phyloP scores from a whole-genome alignment of 2,329 filamentous ascomycete species.

The Colletotrichum viniferum region DNA sequence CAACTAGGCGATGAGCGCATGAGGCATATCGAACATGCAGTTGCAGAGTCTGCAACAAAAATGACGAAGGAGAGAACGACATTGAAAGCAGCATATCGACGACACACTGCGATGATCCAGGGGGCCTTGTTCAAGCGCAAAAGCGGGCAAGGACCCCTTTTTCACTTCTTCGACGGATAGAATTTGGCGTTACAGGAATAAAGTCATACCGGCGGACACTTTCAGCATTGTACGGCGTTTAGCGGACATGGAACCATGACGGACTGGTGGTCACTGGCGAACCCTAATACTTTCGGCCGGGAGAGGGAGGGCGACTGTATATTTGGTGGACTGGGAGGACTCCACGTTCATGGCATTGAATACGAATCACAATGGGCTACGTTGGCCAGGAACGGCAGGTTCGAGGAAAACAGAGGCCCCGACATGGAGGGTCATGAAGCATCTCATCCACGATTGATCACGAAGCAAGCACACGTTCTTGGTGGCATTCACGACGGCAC shows the following conservation, averaged over 20 bases:
- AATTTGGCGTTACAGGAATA: conserved; percentile 3
- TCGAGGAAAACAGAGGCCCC: background rate
- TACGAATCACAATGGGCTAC: background rate
- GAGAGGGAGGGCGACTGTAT: background rate
- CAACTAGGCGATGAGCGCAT: background rate
- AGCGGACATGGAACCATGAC: background rate
- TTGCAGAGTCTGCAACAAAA: background rate
- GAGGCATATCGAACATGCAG: background rate
- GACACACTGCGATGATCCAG: background rate
- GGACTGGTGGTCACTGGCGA: background rate
- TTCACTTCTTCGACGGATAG: background rate
- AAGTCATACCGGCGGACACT: background rate
- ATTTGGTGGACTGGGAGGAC: background rate
- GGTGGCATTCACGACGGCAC: background rate
- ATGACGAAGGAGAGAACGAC: background rate
- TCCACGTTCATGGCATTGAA: background rate
- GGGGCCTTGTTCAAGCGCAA: background rate
- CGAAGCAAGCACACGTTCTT: background rate
- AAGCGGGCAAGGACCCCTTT: background rate
- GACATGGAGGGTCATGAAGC: background rate
- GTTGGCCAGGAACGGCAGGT: background rate
- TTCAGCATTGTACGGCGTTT: conserved; percentile 24
- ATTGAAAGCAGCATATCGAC: background rate
- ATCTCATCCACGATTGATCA: background rate
- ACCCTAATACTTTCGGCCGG: background rate